phyloP scores from a whole-genome alignment of 352 stramenopile genomes.

The Thalassiosira sp. region DNA sequence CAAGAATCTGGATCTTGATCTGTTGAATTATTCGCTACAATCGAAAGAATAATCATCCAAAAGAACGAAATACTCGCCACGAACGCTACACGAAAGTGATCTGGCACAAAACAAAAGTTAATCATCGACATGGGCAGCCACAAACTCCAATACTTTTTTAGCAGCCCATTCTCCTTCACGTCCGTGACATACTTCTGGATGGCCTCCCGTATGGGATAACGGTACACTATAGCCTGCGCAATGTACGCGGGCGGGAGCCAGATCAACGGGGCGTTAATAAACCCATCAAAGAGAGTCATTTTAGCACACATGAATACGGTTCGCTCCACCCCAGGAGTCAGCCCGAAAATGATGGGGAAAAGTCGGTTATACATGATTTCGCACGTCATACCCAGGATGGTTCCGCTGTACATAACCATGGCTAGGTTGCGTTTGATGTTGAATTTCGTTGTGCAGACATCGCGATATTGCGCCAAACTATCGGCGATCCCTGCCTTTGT shows the following conservation, averaged over 20 bases:
- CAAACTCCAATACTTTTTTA: slow-evolving; percentile 28
- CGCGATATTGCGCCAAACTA: slow-evolving; percentile 25
- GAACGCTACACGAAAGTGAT: slow-evolving; percentile 31
- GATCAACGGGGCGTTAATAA: slow-evolving; percentile 36
- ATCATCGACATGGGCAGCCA: slow-evolving; percentile 32
- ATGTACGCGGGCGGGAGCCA: slow-evolving; percentile 50
- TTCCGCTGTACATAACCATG: slow-evolving; percentile 23
- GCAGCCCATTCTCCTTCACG: slow-evolving; percentile 37
- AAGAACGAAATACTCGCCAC: slow-evolving; percentile 40
- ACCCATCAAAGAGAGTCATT: slow-evolving; percentile 42
- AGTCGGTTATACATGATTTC: slow-evolving; percentile 30
- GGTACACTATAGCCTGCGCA: slow-evolving; percentile 29
- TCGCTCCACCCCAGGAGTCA: neutral
- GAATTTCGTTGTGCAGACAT: slow-evolving; percentile 25
- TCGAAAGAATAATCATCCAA: slow-evolving; percentile 41
- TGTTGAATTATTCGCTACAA: slow-evolving; percentile 25
- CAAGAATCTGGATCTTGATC: slow-evolving; percentile 11
- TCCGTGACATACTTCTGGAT: slow-evolving; percentile 36
- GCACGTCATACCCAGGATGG: neutral
- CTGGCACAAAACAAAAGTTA: slow-evolving; percentile 29
- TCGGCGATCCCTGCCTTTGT: slow-evolving; percentile 28
- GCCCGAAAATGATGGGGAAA: slow-evolving; percentile 25
- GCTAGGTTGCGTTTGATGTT: slow-evolving; percentile 12
- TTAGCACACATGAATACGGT: slow-evolving; percentile 3
- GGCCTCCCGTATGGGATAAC: slow-evolving; percentile 30